Base-by-base conservation (phyloP, 2,329 filamentous ascomycete genomes). In the Epichloe aotearoae region DNA sequence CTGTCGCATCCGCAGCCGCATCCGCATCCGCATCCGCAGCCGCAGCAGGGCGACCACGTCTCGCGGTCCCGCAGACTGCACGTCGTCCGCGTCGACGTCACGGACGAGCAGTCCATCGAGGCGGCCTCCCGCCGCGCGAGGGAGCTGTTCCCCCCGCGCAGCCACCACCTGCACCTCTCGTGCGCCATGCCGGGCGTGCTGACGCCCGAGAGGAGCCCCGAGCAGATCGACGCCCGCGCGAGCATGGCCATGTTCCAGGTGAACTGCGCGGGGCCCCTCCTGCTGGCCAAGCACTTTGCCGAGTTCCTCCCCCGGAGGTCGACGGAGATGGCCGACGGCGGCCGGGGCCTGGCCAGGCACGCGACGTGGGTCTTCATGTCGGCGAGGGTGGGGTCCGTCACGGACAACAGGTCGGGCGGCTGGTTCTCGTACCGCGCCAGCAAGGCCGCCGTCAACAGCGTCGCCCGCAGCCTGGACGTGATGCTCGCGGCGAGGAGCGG, bases 371-470 rank as follows among this genome's bases (percentile, higher is more conserved):
- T 84, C n/a, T 79, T 79, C 60, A 85, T 89, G 80, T 83, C 84
- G 5, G 88, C 87, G 2, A 79, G 88, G 42, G 84, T 94, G 0
- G 87, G 87, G 10, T 84, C 78, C 34, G 84, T 84, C 20, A 70
- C 75, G 1, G 86, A 91, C 58, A 91, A 94, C 60, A 62, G 68
- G 2, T 71, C 82, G 0, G 88, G 87, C 2, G 88, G 88, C 0
- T 93, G 87, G 88, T 94, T 88, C 64, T 81, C 76, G 51, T 93
- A 93, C 65, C 81, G 88, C 14, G 79, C 83, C 7, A 83, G 79
- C 49, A 94, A 93, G 66, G 79, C 86, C 0, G 86, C 75, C 2
- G 80, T 91, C 3, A 88, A 83, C 56, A 83, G 83, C 60, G 52
- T 88, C 12, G 79, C 79, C 7, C 86, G 82, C 66, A 84, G 77